Evolutionary conservation across 2,329 filamentous ascomycete genomes (phyloP), one percentile per base, ranked within the genome.

Genomic region (Hypoxylon sp.): DNA sequence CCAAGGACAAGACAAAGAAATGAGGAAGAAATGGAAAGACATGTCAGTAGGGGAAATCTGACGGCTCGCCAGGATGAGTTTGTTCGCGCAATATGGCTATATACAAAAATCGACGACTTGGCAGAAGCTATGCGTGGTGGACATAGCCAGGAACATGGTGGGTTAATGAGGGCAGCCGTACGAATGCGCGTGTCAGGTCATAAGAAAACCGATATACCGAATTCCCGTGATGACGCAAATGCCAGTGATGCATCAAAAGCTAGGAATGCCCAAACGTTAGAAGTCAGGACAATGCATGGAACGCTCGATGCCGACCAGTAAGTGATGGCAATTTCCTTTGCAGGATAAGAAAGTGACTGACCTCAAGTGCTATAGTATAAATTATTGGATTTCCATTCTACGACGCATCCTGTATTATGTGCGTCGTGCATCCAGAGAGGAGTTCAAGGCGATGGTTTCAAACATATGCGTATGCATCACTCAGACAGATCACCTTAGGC

Each of bases 271-370:
- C 50, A 63, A 38, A 70, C 68, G 9, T 46, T 68, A 41, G 68
- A 70, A 43, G 21, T 63, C 25, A 53, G 62, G 36, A 60, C 56
- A 5, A 70, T 75, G 72, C 72, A 73, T 2, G 73, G 73, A 5
- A 74, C 73, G 19, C 43, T 74, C 13, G 72, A 75, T 51, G 72
- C 66, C 7, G 65, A 71, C 21, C 64, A 74, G 65, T 68, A 65
- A 58, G 65, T 65, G 4, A 10, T 3, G 21, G 14, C 14, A 30
- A 28, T 28, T 46, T 51, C 5, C 11, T 23, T 23, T n/a, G 2
- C 17, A 10, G n/a, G 13, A 7, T 45, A 23, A 49, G 13, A 19
- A 51, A 38, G 38, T 28, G 21, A 32, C 49, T 63, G n/a, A 63
- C 59, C 5, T 63, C 1, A 52, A 1, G 7, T n/a, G 14, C 23